Evolutionary conservation across 176 grass and related monocot species (phyloP).

Genomic region (Stipa capillata): DNA sequence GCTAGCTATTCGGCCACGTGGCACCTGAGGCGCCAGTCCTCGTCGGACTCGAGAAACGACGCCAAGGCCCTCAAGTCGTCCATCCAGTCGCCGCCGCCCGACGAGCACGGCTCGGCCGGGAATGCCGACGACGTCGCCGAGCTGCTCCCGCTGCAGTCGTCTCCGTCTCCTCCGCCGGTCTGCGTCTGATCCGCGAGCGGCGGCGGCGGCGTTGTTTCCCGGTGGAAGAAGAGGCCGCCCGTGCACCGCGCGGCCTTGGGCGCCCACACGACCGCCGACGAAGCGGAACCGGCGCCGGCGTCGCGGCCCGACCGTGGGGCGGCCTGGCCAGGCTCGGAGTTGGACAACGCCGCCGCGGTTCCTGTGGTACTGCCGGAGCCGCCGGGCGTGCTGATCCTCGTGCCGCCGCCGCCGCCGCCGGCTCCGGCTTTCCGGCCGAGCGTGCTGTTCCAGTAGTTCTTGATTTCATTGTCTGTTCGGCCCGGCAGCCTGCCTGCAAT

Average conservation of each 20-base stretch:
- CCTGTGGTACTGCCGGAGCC: neutral
- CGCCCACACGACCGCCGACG: slow-evolving; percentile 13
- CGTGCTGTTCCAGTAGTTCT: slow-evolving; percentile 96
- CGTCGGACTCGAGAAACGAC: slow-evolving; percentile 57
- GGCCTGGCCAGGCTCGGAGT: neutral
- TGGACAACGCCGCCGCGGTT: neutral
- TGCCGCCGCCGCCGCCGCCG: neutral
- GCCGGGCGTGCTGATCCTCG: neutral
- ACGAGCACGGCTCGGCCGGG: slow-evolving; percentile 10
- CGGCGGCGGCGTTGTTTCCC: neutral
- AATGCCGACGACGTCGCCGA: slow-evolving; percentile 18
- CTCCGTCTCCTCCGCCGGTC: neutral
- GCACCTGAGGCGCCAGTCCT: slow-evolving; percentile 37
- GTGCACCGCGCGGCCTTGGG: slow-evolving; percentile 49
- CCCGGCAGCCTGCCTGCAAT: slow-evolving; percentile 85
- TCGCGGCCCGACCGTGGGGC: neutral
- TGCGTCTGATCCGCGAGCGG: neutral
- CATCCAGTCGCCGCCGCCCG: slow-evolving; percentile 40
- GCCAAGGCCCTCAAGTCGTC: slow-evolving; percentile 50
- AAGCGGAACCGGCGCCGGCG: neutral
- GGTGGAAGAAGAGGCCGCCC: slow-evolving; percentile 15
- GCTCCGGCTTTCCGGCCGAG: slow-evolving; percentile 42
- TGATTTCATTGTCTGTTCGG: slow-evolving; percentile 99
- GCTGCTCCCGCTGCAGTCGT: slow-evolving; percentile 15
- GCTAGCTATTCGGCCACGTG: slow-evolving; percentile 1